Conservation (phyloP, 768 basidiomycete species). For the Serendipita vermifera region DNA sequence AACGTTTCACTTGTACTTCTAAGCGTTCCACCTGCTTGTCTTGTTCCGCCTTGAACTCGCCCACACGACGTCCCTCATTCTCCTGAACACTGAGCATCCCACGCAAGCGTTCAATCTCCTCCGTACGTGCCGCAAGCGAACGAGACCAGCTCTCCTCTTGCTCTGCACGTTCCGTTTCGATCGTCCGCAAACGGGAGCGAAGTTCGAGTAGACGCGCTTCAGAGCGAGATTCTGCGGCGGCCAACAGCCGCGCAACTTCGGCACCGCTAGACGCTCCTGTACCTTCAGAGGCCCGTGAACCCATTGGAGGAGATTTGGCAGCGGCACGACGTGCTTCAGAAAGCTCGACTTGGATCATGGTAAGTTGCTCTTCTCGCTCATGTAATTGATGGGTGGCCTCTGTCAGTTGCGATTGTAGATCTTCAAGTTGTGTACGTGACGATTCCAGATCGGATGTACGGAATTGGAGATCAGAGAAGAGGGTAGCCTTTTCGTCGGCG, state of each 20-base stretch:
- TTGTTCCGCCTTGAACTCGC: constrained; percentile 35
- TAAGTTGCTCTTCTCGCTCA: constrained; percentile 60
- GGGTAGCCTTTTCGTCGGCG: constrained; percentile 56
- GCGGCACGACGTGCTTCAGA: constrained; percentile 49
- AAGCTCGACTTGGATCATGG: constrained; percentile 59
- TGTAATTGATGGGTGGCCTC: constrained; percentile 81
- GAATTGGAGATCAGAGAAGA: constrained; percentile 78
- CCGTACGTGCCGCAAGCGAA: constrained; percentile 64
- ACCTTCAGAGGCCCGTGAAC: not conserved
- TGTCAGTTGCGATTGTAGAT: constrained; percentile 59
- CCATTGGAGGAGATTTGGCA: constrained; percentile 20
- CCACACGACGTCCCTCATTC: constrained; percentile 39
- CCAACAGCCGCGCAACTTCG: constrained; percentile 59
- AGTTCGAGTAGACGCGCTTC: constrained; percentile 66
- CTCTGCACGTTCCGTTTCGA: constrained; percentile 78
- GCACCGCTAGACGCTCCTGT: constrained; percentile 32
- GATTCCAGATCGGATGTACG: constrained; percentile 87
- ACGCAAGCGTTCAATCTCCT: constrained; percentile 65
- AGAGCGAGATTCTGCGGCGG: constrained; percentile 61
- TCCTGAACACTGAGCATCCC: constrained; percentile 26
- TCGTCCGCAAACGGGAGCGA: constrained; percentile 41
- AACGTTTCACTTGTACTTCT: constrained; percentile 25
- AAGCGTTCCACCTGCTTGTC: constrained; percentile 38
- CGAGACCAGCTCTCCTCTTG: constrained; percentile 81
- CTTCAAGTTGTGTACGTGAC: constrained; percentile 59